Conservation (phyloP, 129 eudicot genomes). For the Pulicaria dysenterica region DNA sequence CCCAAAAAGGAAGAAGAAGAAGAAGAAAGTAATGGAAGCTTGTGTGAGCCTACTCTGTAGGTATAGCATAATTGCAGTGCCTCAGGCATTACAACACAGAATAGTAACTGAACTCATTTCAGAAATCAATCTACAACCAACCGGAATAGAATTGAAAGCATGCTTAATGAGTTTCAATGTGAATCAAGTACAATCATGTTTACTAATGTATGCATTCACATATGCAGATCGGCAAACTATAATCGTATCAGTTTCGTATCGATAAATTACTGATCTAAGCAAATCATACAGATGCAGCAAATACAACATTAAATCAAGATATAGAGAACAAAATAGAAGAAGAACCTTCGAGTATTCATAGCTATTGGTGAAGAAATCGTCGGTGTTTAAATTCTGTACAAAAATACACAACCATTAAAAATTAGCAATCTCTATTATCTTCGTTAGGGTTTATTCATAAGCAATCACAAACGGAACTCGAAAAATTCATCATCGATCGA, state of each 20-base stretch:
- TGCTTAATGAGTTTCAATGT: background rate
- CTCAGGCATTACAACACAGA: background rate
- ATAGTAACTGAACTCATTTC: background rate
- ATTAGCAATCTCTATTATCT: background rate
- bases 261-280: conserved; percentile 16
- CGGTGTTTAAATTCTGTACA: conserved; percentile 32
- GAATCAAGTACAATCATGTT: background rate
- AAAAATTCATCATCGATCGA: conserved; percentile 12
- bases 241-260: conserved; percentile 3
- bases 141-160: background rate
- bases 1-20: background rate
- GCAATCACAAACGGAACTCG: conserved; percentile 1
- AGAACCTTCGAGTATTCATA: conserved; percentile 42
- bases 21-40: too few species aligned
- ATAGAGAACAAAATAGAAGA: conserved; percentile 1
- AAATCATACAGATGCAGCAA: background rate
- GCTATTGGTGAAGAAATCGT: conserved; percentile 19
- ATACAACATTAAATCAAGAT: conserved; percentile 3
- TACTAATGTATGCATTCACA: background rate
- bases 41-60: background rate
- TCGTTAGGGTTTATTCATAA: conserved; percentile 26
- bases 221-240: conserved; percentile 18
- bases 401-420: conserved; percentile 6
- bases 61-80: background rate
- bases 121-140: background rate